Evolutionary conservation across 306 rosid species (phyloP).

Genomic region (Fragaria iinumae): DNA sequence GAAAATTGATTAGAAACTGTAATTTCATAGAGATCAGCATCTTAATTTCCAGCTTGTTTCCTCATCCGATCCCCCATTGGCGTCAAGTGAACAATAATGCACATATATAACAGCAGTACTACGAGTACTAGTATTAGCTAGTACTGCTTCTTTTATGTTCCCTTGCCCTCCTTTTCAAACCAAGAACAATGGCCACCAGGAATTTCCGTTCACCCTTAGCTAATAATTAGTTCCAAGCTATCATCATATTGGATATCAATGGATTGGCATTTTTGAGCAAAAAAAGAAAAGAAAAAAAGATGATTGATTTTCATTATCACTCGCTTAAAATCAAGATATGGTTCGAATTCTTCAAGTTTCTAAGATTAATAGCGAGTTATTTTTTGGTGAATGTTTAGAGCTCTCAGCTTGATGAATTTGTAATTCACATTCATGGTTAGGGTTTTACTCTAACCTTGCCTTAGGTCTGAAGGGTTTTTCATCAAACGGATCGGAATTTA

Average conservation of each 20-base stretch:
- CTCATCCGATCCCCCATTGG: background rate
- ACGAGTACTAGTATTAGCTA: background rate
- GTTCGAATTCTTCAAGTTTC: too few relatives aligned
- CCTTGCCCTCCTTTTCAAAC: background rate
- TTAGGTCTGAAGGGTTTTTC: background rate
- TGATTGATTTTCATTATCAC: too few relatives aligned
- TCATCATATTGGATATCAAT: too few relatives aligned
- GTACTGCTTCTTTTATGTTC: background rate
- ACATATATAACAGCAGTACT: background rate
- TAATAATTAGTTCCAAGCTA: too few relatives aligned
- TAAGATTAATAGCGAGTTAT: too few relatives aligned
- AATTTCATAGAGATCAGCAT: background rate
- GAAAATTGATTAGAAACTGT: background rate
- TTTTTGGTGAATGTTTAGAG: background rate
- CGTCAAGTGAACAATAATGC: background rate
- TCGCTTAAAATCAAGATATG: too few relatives aligned
- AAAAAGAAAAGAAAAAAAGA: too few relatives aligned
- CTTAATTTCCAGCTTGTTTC: background rate
- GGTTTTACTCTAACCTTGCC: background rate
- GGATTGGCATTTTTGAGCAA: too few relatives aligned
- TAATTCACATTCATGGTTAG: background rate
- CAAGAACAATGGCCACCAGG: background rate
- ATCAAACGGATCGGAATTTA: background rate
- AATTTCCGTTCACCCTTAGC: background rate
- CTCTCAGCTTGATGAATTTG: background rate